Evolutionary conservation across 176 grass and related monocot species (phyloP).

Genomic region (Canna indica): DNA sequence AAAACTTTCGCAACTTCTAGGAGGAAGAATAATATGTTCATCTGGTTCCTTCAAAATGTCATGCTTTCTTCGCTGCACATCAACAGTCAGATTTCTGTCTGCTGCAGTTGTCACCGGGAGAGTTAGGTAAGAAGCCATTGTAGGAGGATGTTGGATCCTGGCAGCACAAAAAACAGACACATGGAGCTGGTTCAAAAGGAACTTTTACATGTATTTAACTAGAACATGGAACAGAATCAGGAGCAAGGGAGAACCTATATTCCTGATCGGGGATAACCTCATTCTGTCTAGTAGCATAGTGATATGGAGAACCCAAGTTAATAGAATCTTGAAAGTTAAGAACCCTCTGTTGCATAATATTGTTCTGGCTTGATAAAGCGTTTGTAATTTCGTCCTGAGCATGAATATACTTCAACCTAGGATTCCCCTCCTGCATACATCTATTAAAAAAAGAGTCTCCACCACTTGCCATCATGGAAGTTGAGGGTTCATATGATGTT

Average conservation of each 20-base stretch:
- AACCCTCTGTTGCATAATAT: conserved; percentile 40
- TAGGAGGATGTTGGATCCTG: conserved; percentile 19
- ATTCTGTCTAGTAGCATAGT: conserved; percentile 39
- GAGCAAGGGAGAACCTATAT: conserved; percentile 28
- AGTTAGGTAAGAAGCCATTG: conserved; percentile 18
- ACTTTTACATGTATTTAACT: conserved; percentile 30
- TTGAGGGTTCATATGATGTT: conserved; percentile 41
- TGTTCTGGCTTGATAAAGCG: conserved; percentile 27
- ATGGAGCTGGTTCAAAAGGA: conserved; percentile 28
- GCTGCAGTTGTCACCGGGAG: conserved; percentile 26
- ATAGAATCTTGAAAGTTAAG: conserved; percentile 47
- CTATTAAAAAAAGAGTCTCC: conserved; percentile 38
- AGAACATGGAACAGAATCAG: conserved; percentile 33
- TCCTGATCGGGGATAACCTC: conserved; percentile 29
- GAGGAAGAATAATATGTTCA: neutral
- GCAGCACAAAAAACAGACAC: conserved; percentile 33
- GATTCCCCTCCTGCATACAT: conserved; percentile 60
- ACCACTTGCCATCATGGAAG: conserved; percentile 45
- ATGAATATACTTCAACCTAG: conserved; percentile 32
- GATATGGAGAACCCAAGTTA: conserved; percentile 26
- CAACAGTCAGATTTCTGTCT: conserved; percentile 15
- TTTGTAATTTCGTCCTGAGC: conserved; percentile 47
- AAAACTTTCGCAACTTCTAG: neutral
- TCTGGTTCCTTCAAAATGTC: conserved; percentile 8
- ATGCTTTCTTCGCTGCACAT: conserved; percentile 27